Percentiles rank a stretch among this genome's conserved stretches.
Conservation (phyloP, 306 rosid species). For the Cucurbita argyrosperma region DNA sequence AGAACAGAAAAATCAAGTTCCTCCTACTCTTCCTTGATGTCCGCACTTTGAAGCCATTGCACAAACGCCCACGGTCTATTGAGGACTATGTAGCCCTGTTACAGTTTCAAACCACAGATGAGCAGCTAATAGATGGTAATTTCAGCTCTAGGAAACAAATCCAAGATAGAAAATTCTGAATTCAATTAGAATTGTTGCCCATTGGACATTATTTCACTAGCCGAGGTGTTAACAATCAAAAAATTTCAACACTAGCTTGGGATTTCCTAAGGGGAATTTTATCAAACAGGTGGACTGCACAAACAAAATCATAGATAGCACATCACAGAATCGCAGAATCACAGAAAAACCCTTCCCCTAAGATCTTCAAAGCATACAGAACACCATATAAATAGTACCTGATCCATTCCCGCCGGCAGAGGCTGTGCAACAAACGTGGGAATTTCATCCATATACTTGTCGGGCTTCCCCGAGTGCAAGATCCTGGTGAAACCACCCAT, state of each 20-base stretch:
- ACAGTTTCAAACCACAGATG: not conserved
- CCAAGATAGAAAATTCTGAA: not conserved
- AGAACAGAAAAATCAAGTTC: slow-evolving; percentile 9
- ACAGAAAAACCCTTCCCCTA: not conserved
- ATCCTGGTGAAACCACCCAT: slow-evolving; percentile 97
- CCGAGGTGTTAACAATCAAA: not conserved
- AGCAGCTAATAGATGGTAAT: not conserved
- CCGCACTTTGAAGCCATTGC: slow-evolving; percentile 86
- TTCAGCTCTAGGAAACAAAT: not conserved
- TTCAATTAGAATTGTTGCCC: not conserved
- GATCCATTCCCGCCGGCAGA: slow-evolving; percentile 89
- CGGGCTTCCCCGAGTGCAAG: slow-evolving; percentile 80
- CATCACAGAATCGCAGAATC: not conserved
- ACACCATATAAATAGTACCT: slow-evolving; percentile 19
- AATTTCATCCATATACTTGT: slow-evolving; percentile 71
- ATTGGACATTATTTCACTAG: not conserved
- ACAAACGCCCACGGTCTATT: slow-evolving; percentile 99
- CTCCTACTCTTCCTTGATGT: slow-evolving; percentile 90
- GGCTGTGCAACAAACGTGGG: slow-evolving; percentile 98
- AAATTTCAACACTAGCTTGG: not conserved
- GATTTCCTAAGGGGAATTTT: not conserved
- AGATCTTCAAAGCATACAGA: not conserved
- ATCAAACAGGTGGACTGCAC: slow-evolving; percentile 3
- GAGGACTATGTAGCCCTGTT: slow-evolving; percentile 95
- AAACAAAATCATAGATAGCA: not conserved